Evolutionary conservation across 345 rosid genomes (phyloP).

Genomic region (Salix viminalis): DNA sequence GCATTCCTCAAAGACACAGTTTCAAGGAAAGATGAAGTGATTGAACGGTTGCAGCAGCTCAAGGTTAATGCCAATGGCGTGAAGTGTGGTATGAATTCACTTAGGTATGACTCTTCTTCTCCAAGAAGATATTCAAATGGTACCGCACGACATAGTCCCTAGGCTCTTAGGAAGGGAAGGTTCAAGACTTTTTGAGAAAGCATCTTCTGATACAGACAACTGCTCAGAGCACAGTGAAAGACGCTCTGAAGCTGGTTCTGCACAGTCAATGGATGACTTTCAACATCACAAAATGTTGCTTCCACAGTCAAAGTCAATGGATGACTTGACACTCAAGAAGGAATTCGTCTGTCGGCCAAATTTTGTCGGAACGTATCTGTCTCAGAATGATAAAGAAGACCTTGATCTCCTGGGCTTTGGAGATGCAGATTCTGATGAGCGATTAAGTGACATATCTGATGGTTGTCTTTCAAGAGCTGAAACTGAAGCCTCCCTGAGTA

Average conservation of each 20-base stretch:
- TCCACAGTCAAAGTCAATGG: constrained; percentile 31
- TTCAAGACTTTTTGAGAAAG: constrained; percentile 36
- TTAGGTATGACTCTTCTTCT: constrained; percentile 54
- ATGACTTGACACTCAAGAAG: constrained; percentile 4
- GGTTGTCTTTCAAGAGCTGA: constrained; percentile 89
- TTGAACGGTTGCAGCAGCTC: constrained; percentile 54
- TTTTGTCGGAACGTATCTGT: constrained; percentile 25
- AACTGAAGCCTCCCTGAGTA: constrained; percentile 71
- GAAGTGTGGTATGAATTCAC: constrained; percentile 42
- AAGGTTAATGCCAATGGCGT: constrained; percentile 41
- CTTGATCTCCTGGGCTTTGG: constrained; percentile 68
- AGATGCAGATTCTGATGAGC: constrained; percentile 71
- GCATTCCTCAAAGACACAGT: constrained; percentile 63
- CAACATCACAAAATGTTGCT: constrained; percentile 31
- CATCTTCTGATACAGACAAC: constrained; percentile 59
- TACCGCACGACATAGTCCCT: constrained; percentile 36
- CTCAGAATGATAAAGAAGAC: constrained; percentile 48
- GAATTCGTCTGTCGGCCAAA: constrained; percentile 13
- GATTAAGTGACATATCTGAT: constrained; percentile 92
- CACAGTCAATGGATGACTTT: constrained; percentile 46
- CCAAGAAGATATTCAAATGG: constrained; percentile 61
- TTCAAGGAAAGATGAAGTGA: constrained; percentile 74
- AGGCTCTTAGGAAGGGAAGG: constrained; percentile 37
- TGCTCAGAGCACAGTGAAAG: constrained; percentile 59
- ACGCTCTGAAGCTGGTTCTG: constrained; percentile 70